Base-by-base conservation (phyloP, 1,139 yeast genomes). In the Suhomyces yuchorum region DNA sequence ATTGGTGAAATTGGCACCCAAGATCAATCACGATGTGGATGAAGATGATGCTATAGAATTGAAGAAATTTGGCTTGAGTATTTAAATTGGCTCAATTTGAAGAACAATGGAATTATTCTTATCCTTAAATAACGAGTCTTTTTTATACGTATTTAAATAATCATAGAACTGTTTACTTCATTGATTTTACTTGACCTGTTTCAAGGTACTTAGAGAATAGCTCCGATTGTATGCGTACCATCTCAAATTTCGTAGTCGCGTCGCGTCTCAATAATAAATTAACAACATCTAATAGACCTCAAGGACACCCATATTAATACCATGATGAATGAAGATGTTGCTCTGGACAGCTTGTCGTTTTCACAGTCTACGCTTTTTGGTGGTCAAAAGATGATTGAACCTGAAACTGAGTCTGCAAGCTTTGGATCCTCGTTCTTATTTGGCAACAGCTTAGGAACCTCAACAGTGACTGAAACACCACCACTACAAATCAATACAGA, bases 21-120 rank as follows among this genome's bases (percentile, higher is more conserved):
- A 22, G 30, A 17, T 33, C 17, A 9, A 42, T 9, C 44, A 38
- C 7, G 40, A 33, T 19, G 43, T 40, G 17, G 30, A 37, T 4
- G 43, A 24, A 28, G 53, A 51, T 5, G 48, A 48, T 15, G 64
- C 59, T 40, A 72, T 73, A 36, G 67, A 70, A 49, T 60, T 73
- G 42, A 73, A 70, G 60, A 69, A 70, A 1, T 72, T 72, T 58
- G 70, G 68, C 12, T 43, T 20, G 26, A 30, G 28, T 12, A 19
- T 26, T 39, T 19, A 28, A 11, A 4, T 38, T 4, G 23, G 14
- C 17, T 8, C 19, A 15, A n/a, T 17, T 28, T 19, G 8, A 4
- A 26, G 8, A n/a, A n/a, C n/a, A n/a, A n/a, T n/a, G n/a, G n/a
- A n/a, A n/a, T n/a, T n/a, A n/a, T n/a, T n/a, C n/a, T n/a, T n/a